Evolutionary conservation across 73 alveolate genomes (phyloP), one percentile per base, ranked within the genome.

Genomic region (Stentor roeselii): DNA sequence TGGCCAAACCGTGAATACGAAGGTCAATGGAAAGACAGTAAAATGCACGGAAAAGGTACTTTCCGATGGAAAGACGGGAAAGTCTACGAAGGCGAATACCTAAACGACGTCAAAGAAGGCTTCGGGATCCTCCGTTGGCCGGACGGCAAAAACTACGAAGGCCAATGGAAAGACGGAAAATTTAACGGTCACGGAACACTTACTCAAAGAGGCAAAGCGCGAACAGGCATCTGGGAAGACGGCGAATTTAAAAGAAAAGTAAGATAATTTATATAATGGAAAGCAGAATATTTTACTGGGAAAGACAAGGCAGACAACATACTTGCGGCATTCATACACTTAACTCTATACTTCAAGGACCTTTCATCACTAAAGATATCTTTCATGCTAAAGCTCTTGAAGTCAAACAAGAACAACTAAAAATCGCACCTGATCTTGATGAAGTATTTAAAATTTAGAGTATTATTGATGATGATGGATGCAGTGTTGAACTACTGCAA

Each of bases 1-100:
- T 82, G 50, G 59, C 27, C 59, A 27, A 37, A 82, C 60, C 37
- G 42, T 3, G 42, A 40, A 40, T 82, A 82, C 2, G 83, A 59
- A 34, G 88, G 88, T 3, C 36, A 59, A 30, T 82, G 82, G 84
- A 37, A 3, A 6, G 60, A 82, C 15, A 39, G 59, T 31, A 82
- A 82, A 59, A 60, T 82, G 84, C 88, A 82, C 31, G 88, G 88
- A 59, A 34, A 82, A 32, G 88, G 88, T 0, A 75, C n/a, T 60
- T 75, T 59, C 60, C 21, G 6, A 36, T 82, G 83, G 80, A 59
- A 84, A 60, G 88, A 82, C 60, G 88, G 88, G 14, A 82, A 36
- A 82, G 36, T 15, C 35, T 82, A 82, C 60, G 59, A 36, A 3
- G 88, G 88, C 1, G 37, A 67, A 2, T 67, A 67, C 32, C 27